Base-by-base conservation (phyloP, 495 filamentous ascomycete genomes). In the Astrocystis sublimbata region DNA sequence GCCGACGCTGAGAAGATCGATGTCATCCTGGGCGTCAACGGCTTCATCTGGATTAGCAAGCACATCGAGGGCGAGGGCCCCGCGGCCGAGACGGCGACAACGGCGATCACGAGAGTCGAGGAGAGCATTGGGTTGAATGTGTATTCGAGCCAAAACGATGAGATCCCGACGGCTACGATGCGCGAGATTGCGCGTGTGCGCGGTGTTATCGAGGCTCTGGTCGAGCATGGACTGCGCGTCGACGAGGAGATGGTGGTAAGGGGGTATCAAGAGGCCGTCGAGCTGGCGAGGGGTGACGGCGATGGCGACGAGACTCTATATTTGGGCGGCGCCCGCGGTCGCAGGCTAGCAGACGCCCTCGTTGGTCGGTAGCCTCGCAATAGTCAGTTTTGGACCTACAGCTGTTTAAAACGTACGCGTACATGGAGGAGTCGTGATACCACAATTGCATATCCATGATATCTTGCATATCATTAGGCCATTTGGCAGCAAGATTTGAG, bases 1-100 rank as follows among this genome's bases (percentile, higher is more conserved):
- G 80, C 87, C 61, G 87, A 86, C 4, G 78, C 75, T 7, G 93
- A 89, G 2, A 90, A 89, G 38, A 83, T 98, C 19, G 92, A 97
- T 71, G 85, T 98, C 10, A 81, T 96, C 31, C 78, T 98, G 5
- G 94, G 94, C 0, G 93, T 98, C 12, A 98, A 98, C 70, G 94
- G 94, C 5, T 97, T 92, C 68, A 90, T 98, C 56, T 97, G 90
- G 89, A 92, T 98, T 65, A 85, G 87, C 66, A 92, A 91, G 78
- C 89, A 92, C 66, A 76, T 85, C 1, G 81, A 87, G 42, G 78
- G 78, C 5, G 80, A 79, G 12, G 71, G 68, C 0, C 70, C 66
- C 6, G 78, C 72, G 35, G 68, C 73, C 2, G 80, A 80, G 62
- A 65, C 67, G 15, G 65, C 71, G 30, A 55, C 53, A 0, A 67